These are phyloP conservation scores for Zoysia matrella DNA, from an alignment of 202 grass and related monocot species.

Conservation along the genomic window DNA sequence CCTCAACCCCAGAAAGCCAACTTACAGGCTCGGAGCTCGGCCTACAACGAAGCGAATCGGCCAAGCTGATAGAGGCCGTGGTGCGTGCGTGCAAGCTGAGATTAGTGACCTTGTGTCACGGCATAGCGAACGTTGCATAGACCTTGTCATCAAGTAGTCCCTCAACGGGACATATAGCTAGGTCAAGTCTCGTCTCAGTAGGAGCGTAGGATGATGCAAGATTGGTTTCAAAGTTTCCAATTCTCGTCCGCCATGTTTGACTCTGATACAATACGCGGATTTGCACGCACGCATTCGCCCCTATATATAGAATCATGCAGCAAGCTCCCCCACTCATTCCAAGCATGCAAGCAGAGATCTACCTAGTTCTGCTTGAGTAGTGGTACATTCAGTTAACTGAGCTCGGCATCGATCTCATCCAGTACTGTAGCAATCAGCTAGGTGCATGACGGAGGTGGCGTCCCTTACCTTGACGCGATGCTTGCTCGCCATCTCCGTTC, in stretches of 20 bases:
- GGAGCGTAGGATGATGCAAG: no score
- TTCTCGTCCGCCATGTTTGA: conserved; percentile 15
- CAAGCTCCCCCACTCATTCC: neutral
- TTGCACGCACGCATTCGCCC: neutral
- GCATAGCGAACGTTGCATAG: no score
- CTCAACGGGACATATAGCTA: no score
- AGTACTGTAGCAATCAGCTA: no score
- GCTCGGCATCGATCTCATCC: neutral
- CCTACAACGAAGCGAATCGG: no score
- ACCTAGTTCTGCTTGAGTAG: neutral
- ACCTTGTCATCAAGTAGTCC: no score
- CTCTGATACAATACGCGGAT: neutral
- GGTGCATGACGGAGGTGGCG: conserved; percentile 2
- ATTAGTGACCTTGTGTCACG: no score
- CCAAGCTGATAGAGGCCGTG: no score
- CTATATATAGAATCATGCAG: conserved; percentile 25
- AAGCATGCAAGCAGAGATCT: neutral
- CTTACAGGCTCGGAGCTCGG: no score
- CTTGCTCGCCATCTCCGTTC: conserved; percentile 35
- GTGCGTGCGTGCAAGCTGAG: no score
- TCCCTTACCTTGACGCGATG: conserved; percentile 5
- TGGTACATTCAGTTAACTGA: neutral
- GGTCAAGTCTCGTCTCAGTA: neutral
- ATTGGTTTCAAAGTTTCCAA: no score
- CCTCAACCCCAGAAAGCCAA: no score